Evolutionary conservation across 305 asterid species (phyloP).

Genomic region (Fraxinus greggii): DNA sequence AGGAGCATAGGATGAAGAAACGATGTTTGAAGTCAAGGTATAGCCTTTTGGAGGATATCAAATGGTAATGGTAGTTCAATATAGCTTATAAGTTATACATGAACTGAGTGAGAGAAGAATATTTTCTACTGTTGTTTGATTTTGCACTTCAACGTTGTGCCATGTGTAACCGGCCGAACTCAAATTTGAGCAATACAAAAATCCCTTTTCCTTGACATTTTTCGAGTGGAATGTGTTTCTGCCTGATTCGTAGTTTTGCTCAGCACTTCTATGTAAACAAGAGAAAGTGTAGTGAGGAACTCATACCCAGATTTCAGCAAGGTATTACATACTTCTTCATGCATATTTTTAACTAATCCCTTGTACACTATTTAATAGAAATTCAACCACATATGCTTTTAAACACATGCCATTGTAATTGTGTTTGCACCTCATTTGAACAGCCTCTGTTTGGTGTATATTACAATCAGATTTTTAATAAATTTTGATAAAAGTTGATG

Average conservation of each 20-base stretch:
- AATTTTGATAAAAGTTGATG: background rate
- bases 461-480: too few species aligned
- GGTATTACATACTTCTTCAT: background rate
- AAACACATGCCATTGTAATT: background rate
- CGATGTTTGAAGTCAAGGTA: constrained; percentile 32
- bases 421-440: background rate
- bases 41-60: constrained; percentile 36
- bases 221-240: background rate
- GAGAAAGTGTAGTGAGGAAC: background rate
- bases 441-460: background rate
- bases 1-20: constrained; percentile 29
- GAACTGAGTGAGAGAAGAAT: constrained; percentile 11
- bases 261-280: background rate
- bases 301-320: background rate
- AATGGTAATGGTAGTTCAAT: constrained; percentile 33
- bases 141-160: background rate
- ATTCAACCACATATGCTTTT: background rate
- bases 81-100: constrained; percentile 13
- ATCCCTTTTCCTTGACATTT: background rate
- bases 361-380: background rate
- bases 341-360: background rate
- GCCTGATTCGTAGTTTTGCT: background rate
- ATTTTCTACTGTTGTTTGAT: background rate
- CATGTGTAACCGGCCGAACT: background rate
- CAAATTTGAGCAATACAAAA: background rate